Base-by-base conservation (phyloP, 148 eudicot genomes). In the Heliosperma pusillum region DNA sequence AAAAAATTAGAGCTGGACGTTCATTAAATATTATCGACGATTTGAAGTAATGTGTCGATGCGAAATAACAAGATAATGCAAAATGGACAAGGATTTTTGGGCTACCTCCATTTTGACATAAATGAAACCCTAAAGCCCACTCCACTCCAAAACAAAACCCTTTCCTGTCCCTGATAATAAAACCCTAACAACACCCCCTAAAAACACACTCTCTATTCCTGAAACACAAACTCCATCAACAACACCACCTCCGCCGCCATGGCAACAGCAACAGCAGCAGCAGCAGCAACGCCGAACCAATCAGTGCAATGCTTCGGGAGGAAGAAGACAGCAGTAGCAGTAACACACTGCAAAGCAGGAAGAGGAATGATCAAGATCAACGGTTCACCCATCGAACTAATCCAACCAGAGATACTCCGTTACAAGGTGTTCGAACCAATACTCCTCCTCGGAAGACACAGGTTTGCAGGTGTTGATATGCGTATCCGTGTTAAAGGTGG, bases 391-490 rank as follows among this genome's bases (percentile, higher is more conserved):
- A 72, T 72, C 53, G 75, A 72, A 12, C 65, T 72, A 11, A 58
- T 72, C 29, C 75, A 72, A 10, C 75, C 75, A 0, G 75, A 72
- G 20, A 72, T 72, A n/a, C 75, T 72, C 65, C 75, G 75, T 1
- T 72, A 72, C 75, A 72, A 72, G 52, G 75, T 72, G 17, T 72
- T 72, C 52, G 75, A 72, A 12, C 75, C 75, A 6, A 72, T 72
- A 27, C 75, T 72, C 1, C 75, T 72, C 3, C 10, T 72, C 4
- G 75, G 75, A 0, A 25, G 63, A 3, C 75, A 72, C 64, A 17
- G 64, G 29, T 72, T 72, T 29, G 65, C 64, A 1, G 75, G 75
- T 0, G 75, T 72, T 7, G 75, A 72, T 30, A 72, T 72, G 75
- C 8, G 75, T 3, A 72, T 72, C 21, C 64, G 75, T 2, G 75